Evolutionary conservation across 2,329 filamentous ascomycete species (phyloP).

Genomic region (Graphilbum fragrans): DNA sequence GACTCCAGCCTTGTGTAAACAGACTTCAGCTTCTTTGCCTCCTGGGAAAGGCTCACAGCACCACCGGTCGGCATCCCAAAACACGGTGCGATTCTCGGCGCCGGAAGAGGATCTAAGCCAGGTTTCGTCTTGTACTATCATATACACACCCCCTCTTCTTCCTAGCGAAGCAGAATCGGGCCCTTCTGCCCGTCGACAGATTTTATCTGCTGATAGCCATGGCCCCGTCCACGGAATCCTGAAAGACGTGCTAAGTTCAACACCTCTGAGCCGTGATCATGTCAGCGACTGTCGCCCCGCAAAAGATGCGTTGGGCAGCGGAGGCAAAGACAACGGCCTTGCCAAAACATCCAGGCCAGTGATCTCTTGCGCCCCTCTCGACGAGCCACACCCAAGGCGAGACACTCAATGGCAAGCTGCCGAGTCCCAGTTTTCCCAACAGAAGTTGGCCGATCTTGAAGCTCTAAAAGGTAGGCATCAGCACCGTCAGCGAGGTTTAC

Average conservation of each 20-base stretch:
- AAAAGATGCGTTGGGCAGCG: too few species aligned
- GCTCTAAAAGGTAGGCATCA: not conserved
- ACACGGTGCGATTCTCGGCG: not conserved
- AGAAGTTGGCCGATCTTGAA: not conserved
- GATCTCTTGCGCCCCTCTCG: too few species aligned
- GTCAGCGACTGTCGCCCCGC: too few species aligned
- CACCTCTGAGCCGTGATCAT: too few species aligned
- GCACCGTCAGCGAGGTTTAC: not conserved
- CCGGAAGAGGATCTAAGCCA: slow-evolving; percentile 6
- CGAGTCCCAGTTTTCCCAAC: not conserved
- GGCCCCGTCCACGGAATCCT: not conserved
- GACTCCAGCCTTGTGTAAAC: not conserved
- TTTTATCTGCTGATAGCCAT: not conserved
- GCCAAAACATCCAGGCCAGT: too few species aligned
- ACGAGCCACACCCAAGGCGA: not conserved
- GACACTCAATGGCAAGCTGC: not conserved
- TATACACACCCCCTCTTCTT: slow-evolving; percentile 18
- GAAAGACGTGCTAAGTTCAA: too few species aligned
- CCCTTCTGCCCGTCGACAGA: not conserved
- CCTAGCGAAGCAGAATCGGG: not conserved
- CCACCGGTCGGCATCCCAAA: not conserved
- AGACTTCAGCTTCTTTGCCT: not conserved
- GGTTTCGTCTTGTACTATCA: slow-evolving; percentile 24
- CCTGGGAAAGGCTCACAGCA: not conserved
- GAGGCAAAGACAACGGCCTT: too few species aligned